Percentiles rank a stretch among this genome's conserved stretches.
Conservation (phyloP, 768 basidiomycete species). For the Kwoniella dejecticola region DNA sequence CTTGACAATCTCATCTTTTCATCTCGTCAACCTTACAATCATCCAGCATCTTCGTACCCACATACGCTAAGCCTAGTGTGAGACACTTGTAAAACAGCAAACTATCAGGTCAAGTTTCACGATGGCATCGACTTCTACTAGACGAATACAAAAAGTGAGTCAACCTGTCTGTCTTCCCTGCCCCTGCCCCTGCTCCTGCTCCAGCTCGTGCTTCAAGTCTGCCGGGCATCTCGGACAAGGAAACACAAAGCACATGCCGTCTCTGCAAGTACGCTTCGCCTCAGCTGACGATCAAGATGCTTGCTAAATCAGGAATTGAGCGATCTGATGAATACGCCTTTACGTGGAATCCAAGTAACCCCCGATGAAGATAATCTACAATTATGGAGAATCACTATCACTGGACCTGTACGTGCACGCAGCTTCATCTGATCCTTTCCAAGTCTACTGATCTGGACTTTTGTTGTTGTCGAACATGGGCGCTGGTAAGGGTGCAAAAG, state of each 20-base stretch:
- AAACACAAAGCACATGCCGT: too few species aligned
- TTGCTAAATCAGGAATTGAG: slow-evolving; percentile 53
- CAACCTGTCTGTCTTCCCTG: not conserved
- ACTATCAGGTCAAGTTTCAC: not conserved
- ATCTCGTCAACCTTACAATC: too few species aligned
- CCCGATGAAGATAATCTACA: slow-evolving; percentile 52
- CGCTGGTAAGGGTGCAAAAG: too few species aligned
- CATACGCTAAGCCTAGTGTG: too few species aligned
- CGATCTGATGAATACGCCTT: slow-evolving; percentile 42
- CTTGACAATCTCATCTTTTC: too few species aligned
- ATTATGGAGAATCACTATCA: slow-evolving; percentile 48
- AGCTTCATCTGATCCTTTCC: too few species aligned
- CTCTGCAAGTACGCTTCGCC: too few species aligned
- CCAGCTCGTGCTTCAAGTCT: too few species aligned
- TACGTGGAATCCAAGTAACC: slow-evolving; percentile 41
- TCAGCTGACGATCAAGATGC: too few species aligned
- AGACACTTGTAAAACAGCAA: not conserved
- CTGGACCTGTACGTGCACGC: slow-evolving; percentile 54
- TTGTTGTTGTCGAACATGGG: too few species aligned
- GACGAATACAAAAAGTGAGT: slow-evolving; percentile 45
- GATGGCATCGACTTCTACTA: slow-evolving; percentile 24
- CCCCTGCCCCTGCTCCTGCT: not conserved
- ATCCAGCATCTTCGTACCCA: too few species aligned
- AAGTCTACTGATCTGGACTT: not conserved
- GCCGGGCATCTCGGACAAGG: too few species aligned